Evolutionary conservation across 2,329 filamentous ascomycete species (phyloP).

Genomic region (Amesomyces nigricolor): DNA sequence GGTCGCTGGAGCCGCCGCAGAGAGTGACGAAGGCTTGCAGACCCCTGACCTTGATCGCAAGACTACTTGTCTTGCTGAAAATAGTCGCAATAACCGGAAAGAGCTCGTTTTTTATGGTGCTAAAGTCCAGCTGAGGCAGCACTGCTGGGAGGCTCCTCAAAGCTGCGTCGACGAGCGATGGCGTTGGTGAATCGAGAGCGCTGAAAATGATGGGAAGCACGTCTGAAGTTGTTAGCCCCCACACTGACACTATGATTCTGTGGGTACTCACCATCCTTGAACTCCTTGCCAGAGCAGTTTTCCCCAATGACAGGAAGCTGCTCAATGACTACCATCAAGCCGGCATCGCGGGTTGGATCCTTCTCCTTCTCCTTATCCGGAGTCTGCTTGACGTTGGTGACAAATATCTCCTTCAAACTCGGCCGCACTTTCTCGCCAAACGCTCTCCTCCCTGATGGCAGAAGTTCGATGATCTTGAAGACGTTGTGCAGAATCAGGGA

Average conservation of each 20-base stretch:
- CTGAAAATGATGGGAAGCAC: conserved; percentile 80
- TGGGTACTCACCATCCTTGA: conserved; percentile 69
- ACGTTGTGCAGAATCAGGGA: conserved; percentile 84
- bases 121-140: conserved; percentile 88
- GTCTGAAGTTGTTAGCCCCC: conserved; percentile 45
- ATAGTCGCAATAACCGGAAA: conserved; percentile 88
- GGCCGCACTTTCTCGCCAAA: conserved; percentile 87
- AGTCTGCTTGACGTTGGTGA: conserved; percentile 51
- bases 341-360: conserved; percentile 78
- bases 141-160: conserved; percentile 72
- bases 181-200: conserved; percentile 82
- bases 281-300: conserved; percentile 85
- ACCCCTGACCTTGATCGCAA: conserved; percentile 90
- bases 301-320: conserved; percentile 69
- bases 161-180: conserved; percentile 80
- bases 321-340: conserved; percentile 84
- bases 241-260: neutral
- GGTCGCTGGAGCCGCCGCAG: conserved; percentile 66
- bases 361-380: conserved; percentile 51
- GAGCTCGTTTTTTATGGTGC: conserved; percentile 92
- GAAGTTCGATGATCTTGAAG: conserved; percentile 72
- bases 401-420: conserved; percentile 74
- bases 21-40: conserved; percentile 85
- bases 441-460: conserved; percentile 70
- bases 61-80: conserved; percentile 86